Evolutionary conservation across 208 protist genomes (phyloP).

Genomic region (Trypanosoma melophagium): DNA sequence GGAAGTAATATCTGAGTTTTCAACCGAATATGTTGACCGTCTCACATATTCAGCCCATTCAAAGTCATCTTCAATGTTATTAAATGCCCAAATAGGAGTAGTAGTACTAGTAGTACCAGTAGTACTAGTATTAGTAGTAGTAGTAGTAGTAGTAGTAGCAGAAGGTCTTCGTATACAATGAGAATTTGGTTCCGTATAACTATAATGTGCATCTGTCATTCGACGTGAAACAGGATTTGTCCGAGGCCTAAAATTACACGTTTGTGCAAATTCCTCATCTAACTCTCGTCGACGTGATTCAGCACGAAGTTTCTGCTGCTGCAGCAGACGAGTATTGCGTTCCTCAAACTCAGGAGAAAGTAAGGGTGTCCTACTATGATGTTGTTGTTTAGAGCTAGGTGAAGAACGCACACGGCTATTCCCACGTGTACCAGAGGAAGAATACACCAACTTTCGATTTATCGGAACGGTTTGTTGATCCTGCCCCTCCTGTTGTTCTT

Average conservation of each 20-base stretch:
- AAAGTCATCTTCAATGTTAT: constrained; percentile 10
- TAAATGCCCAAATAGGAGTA: not conserved
- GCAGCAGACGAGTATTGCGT: constrained; percentile 31
- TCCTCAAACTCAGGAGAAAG: constrained; percentile 35
- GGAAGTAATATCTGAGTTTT: not conserved
- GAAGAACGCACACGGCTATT: not conserved
- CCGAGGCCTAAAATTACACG: constrained; percentile 51
- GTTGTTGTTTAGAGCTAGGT: not conserved
- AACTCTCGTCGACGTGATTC: constrained; percentile 32
- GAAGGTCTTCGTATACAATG: not conserved
- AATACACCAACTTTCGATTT: constrained; percentile 17
- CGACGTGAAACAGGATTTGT: constrained; percentile 24
- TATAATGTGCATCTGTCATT: constrained; percentile 21
- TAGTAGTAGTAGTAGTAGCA: no score
- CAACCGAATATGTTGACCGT: not conserved
- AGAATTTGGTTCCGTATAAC: not conserved
- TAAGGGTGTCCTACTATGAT: not conserved
- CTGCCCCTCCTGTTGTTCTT: not conserved
- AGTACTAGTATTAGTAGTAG: not conserved
- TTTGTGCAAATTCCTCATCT: constrained; percentile 27
- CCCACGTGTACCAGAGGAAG: constrained; percentile 4
- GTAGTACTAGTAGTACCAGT: not conserved
- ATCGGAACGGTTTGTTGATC: not conserved
- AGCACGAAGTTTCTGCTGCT: constrained; percentile 24
- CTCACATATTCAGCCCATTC: constrained; percentile 1